A percentile compares a stretch with the other conserved stretches of the same genome.
phyloP scores from a whole-genome alignment of 495 filamentous ascomycete genomes.

The Penicillium bovifimosum region DNA sequence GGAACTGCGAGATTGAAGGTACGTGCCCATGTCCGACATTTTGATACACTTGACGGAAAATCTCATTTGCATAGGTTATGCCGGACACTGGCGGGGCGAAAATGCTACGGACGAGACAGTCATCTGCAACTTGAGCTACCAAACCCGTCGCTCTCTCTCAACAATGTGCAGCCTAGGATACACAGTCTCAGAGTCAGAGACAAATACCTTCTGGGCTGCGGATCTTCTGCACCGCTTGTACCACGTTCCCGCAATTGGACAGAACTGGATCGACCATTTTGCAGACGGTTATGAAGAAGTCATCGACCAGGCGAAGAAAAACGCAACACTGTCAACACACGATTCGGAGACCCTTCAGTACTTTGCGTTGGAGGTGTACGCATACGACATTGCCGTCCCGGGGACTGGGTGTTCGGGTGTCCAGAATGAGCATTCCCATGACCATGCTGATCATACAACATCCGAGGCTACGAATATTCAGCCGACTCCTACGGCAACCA shows the following conservation, averaged over 20 bases:
- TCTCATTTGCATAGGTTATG: constrained; percentile 37
- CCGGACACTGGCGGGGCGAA: constrained; percentile 53
- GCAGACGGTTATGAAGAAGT: constrained; percentile 48
- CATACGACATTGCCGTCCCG: constrained; percentile 47
- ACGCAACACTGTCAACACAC: constrained; percentile 34
- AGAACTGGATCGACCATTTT: constrained; percentile 50
- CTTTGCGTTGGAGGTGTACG: constrained; percentile 56
- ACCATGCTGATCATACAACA: not conserved
- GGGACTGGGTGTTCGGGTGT: constrained; percentile 47
- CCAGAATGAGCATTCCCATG: constrained; percentile 13
- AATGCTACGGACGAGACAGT: constrained; percentile 56
- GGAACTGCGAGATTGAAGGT: constrained; percentile 48
- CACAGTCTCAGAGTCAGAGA: constrained; percentile 39
- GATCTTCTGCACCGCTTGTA: constrained; percentile 54
- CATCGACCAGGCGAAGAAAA: constrained; percentile 37
- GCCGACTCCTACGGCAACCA: not conserved
- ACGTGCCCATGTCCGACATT: not conserved
- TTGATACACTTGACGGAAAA: not conserved
- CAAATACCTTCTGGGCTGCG: constrained; percentile 51
- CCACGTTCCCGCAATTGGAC: constrained; percentile 50
- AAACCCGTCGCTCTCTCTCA: constrained; percentile 42
- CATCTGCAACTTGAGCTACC: constrained; percentile 53
- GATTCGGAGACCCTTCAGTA: constrained; percentile 52
- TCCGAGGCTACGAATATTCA: not conserved
- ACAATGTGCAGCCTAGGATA: constrained; percentile 51